These are phyloP conservation scores for Verticillium isaacii DNA, from an alignment of 2,329 filamentous ascomycete species.

Conservation along the genomic window DNA sequence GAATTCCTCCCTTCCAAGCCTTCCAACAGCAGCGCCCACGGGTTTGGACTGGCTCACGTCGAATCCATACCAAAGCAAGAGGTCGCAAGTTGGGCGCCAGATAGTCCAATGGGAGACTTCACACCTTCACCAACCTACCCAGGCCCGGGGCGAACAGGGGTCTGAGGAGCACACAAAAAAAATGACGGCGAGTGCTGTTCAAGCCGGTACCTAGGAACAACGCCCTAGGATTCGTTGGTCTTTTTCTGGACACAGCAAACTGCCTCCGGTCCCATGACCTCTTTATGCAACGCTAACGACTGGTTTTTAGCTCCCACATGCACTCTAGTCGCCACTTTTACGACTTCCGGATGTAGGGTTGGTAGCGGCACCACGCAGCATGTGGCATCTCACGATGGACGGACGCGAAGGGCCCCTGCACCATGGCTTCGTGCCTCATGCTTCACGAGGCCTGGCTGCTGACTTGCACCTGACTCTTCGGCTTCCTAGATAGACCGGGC, in stretches of 20 bases:
- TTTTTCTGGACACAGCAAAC: slow-evolving; percentile 13
- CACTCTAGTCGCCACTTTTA: slow-evolving; percentile 5
- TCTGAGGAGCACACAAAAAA: neutral
- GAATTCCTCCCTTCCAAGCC: neutral
- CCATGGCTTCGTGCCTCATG: neutral
- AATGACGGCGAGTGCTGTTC: slow-evolving; percentile 2
- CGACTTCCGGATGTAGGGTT: neutral
- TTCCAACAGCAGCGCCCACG: too few species aligned
- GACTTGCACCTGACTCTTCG: neutral
- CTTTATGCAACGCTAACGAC: slow-evolving; percentile 12
- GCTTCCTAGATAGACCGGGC: neutral
- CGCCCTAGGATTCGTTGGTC: slow-evolving; percentile 8
- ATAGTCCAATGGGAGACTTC: slow-evolving; percentile 1
- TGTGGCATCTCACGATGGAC: neutral
- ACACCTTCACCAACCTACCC: neutral
- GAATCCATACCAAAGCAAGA: neutral
- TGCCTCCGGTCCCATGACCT: slow-evolving; percentile 14
- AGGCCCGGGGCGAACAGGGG: neutral
- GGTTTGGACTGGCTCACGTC: neutral
- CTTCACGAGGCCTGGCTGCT: neutral
- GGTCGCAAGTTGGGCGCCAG: neutral
- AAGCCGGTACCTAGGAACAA: slow-evolving; percentile 7
- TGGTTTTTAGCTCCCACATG: slow-evolving; percentile 14
- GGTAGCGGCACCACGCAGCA: neutral
- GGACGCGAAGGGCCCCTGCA: neutral